These are phyloP conservation scores for Kappamyces sp. DNA, from an alignment of 192 early-diverging fungal genomes.

Conservation along the genomic window DNA sequence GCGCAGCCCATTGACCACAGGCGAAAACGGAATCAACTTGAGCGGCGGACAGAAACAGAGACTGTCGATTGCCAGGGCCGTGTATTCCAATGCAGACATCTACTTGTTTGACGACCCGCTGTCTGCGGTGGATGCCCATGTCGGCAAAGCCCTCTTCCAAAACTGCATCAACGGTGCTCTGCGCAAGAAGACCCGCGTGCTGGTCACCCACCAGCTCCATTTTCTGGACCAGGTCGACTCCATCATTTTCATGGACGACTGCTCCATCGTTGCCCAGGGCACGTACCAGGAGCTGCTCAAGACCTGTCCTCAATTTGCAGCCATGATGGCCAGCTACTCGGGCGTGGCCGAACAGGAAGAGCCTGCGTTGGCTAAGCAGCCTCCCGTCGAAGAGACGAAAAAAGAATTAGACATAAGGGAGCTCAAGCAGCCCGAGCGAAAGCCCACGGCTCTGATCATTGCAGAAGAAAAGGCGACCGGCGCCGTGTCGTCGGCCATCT, in stretches of 20 bases:
- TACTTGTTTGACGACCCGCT: constrained; percentile 76
- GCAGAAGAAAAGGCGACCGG: constrained; percentile 83
- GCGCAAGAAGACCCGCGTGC: constrained; percentile 21
- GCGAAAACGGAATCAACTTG: constrained; percentile 46
- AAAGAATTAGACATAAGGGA: background rate
- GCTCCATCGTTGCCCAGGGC: constrained; percentile 17
- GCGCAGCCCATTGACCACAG: constrained; percentile 37
- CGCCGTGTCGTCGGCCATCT: constrained; percentile 65
- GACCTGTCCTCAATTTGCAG: background rate
- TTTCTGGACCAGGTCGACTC: constrained; percentile 15
- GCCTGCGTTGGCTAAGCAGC: too few species aligned
- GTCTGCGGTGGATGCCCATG: constrained; percentile 68
- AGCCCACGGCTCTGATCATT: constrained; percentile 59
- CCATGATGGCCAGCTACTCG: background rate
- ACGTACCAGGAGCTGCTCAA: constrained; percentile 46
- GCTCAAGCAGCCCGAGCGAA: constrained; percentile 16
- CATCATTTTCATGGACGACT: constrained; percentile 15
- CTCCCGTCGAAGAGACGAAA: too few species aligned
- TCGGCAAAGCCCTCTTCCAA: constrained; percentile 22
- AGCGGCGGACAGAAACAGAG: constrained; percentile 83
- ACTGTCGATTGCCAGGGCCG: constrained; percentile 73
- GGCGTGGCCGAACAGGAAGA: too few species aligned
- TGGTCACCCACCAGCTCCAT: constrained; percentile 23
- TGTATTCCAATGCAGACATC: constrained; percentile 55
- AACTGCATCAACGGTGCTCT: constrained; percentile 54